Base-by-base conservation (phyloP, 768 basidiomycete genomes). In the Tylopilus subfusipes region DNA sequence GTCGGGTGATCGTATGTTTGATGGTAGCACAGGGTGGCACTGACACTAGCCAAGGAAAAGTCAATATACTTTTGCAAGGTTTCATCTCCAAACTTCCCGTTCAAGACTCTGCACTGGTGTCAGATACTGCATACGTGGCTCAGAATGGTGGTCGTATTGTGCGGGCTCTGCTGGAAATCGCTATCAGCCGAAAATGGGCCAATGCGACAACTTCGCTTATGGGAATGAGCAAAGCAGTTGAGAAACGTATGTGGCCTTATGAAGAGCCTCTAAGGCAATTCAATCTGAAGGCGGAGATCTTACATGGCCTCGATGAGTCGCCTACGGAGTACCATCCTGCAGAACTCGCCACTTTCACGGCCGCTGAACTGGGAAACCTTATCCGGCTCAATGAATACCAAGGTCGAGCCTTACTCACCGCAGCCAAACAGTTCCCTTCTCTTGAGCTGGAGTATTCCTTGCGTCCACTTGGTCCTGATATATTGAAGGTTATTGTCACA, bases 81-180 rank as follows among this genome's bases (percentile, higher is more conserved):
- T 90, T 82, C 69, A 93, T 99, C 58, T 97, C 93, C 34, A 75
- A 81, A 43, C 78, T 82, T 42, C 74, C 76, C n/a, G 75, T 97
- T 14, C 89, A 97, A 56, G 97, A 99, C 71, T 99, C 97, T 63
- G 97, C 97, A 10, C 76, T 99, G 54, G 87, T 98, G 8, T 98
- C 97, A 1, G 97, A 99, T 66, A 88, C 84, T 65, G 92, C 87
- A 2, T 99, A 96, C 66, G 92, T 85, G 39, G 90, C 94, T 22
- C 95, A 98, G 67, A 99, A 98, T 63, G 90, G 87, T 16, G 94
- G 89, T 18, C 89, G 97, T 56, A 98, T 99, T 59, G 79, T 92
- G 50, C 85, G 97, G n/a, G 92, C 94, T 40, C 76, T 99, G 1
- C 81, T 98, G 16, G 97, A 99, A 68, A 96, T 98, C 29, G 93